Percentiles rank a stretch among this genome's conserved stretches.
phyloP scores from a whole-genome alignment of 306 rosid genomes.

The Quercus wislizeni region DNA sequence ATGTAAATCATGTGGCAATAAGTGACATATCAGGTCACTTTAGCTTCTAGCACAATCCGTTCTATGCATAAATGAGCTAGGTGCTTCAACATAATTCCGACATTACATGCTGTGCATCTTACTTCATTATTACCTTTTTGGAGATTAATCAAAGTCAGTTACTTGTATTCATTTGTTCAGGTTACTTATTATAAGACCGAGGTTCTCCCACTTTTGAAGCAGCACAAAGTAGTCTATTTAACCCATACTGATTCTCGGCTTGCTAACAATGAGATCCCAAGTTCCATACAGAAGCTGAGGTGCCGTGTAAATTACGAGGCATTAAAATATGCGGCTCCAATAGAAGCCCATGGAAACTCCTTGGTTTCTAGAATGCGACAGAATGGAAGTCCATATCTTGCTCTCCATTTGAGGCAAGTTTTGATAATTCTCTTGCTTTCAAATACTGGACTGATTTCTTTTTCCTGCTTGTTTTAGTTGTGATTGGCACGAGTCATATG shows the following conservation, averaged over 20 bases:
- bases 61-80: constrained; percentile 12
- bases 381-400: constrained; percentile 72
- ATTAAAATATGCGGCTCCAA: constrained; percentile 77
- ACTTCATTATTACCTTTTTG: constrained; percentile 16
- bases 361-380: constrained; percentile 84
- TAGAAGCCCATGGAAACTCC: constrained; percentile 69
- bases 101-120: constrained; percentile 4
- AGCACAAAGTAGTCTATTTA: constrained; percentile 81
- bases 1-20: constrained; percentile 17
- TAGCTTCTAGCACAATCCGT: constrained; percentile 9
- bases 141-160: not conserved
- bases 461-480: not conserved
- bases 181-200: constrained; percentile 71
- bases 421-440: constrained; percentile 13
- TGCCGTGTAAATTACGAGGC: constrained; percentile 89
- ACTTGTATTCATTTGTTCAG: constrained; percentile 44
- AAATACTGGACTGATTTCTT: constrained; percentile 2
- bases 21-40: constrained; percentile 6
- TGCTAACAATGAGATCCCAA: constrained; percentile 66
- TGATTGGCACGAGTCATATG: not conserved
- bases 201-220: constrained; percentile 79
- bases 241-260: constrained; percentile 94
- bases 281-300: constrained; percentile 77
- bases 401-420: constrained; percentile 92
- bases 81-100: not conserved